These are phyloP conservation scores for Halophytophthora polymorphica DNA, from an alignment of 352 stramenopile genomes.

Conservation along the genomic window DNA sequence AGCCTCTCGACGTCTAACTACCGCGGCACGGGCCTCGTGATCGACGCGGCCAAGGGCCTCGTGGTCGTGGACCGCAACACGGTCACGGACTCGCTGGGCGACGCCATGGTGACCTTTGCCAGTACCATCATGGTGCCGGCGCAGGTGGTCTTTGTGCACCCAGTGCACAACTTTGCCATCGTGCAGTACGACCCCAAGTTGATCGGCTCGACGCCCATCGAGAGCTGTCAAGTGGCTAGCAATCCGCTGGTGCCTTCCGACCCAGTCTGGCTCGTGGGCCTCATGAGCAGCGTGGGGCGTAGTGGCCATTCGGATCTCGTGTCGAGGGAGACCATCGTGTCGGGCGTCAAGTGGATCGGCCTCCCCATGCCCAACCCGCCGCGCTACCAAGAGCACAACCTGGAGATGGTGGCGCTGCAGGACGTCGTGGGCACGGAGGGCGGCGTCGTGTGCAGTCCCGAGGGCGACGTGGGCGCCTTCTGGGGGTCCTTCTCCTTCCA, in stretches of 20 bases:
- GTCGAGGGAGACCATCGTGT: conserved; percentile 83
- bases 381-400: conserved; percentile 85
- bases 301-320: conserved; percentile 81
- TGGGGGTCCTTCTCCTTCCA: conserved; percentile 89
- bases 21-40: conserved; percentile 83
- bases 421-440: conserved; percentile 82
- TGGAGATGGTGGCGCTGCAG: conserved; percentile 85
- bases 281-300: conserved; percentile 79
- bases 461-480: conserved; percentile 76
- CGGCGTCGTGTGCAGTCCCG: conserved; percentile 68
- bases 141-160: conserved; percentile 90
- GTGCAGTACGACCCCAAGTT: conserved; percentile 89
- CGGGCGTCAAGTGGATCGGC: conserved; percentile 83
- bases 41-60: conserved; percentile 83
- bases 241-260: conserved; percentile 65
- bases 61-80: conserved; percentile 93
- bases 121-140: conserved; percentile 88
- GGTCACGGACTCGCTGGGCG: conserved; percentile 84
- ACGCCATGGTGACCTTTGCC: conserved; percentile 89
- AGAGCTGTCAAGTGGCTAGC: conserved; percentile 70
- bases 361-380: conserved; percentile 79
- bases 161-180: conserved; percentile 92
- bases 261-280: conserved; percentile 80
- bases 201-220: conserved; percentile 79
- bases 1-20: conserved; percentile 85